Base-by-base conservation (phyloP, 306 rosid genomes). In the Castanopsis chinensis region DNA sequence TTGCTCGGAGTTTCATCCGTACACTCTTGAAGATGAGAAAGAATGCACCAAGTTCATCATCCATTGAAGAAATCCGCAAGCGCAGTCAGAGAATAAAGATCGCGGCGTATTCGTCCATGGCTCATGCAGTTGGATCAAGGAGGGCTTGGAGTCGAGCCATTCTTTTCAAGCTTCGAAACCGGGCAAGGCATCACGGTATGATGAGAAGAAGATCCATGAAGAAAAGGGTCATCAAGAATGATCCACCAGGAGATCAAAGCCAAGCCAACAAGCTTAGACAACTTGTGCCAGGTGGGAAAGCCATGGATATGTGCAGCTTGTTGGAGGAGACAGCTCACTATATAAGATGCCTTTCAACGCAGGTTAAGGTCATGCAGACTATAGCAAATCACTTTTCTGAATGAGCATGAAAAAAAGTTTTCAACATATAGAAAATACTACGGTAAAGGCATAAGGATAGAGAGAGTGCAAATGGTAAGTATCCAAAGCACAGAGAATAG, bases 281-380 rank as follows among this genome's bases (percentile, higher is more conserved):
- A 30, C 4, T 86, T 52, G 76, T 86, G 5, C 83, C 81, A 0
- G 89, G 87, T 2, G 89, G 86, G 18, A 78, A 80, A 32, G 63
- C 19, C 12, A 80, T 77, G 89, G 81, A 81, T 57, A 43, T 79
- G 1, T 59, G 78, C 73, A 81, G 57, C 37, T 84, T 87, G 84
- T 74, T 84, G 49, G 90, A 87, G 63, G 90, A 87, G 83, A 84
- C 88, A 76, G 84, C 84, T 12, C 80, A 87, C 17, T 84, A 78
- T 63, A 60, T 87, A 45, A 57, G 56, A 30, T 81, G 81, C 54
- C 81, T 85, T 41, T 8, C 76, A 6, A 8, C 80, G 1, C 88
- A 85, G 83, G 85, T 85, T 63, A 71, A 85, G 74, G 81, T 81
- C 77, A 87, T 84, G 90, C 76, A 86, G 57, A 76, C 77, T 63